Conservation (phyloP, 768 basidiomycete species). For the Amanita polypyramis region DNA sequence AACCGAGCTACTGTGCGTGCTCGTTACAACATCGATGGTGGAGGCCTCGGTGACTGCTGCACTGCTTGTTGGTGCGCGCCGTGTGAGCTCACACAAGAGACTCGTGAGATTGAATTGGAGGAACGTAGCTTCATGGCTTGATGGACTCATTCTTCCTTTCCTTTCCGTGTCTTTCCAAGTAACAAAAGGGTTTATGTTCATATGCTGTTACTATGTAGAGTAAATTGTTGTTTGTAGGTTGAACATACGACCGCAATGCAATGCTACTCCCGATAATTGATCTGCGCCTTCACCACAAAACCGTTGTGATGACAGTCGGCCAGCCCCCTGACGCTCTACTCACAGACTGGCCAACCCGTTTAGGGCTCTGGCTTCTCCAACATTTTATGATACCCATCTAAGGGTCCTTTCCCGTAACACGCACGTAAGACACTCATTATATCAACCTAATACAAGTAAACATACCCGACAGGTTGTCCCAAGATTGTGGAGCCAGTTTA, state of each 20-base stretch:
- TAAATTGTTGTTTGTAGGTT: no score
- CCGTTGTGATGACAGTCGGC: no score
- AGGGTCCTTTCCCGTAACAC: no score
- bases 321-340: no score
- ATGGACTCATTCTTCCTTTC: background rate
- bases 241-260: no score
- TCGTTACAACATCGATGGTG: constrained; percentile 38
- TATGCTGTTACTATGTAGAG: no score
- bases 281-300: no score
- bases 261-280: no score
- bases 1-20: constrained; percentile 27
- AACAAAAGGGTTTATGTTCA: no score
- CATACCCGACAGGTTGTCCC: background rate
- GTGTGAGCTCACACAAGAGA: constrained; percentile 39
- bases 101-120: constrained; percentile 35
- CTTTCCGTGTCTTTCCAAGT: background rate
- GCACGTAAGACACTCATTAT: no score
- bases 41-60: constrained; percentile 29
- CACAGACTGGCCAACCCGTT: no score
- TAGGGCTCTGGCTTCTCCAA: no score
- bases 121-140: constrained; percentile 14
- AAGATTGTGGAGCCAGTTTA: background rate
- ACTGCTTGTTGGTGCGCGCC: constrained; percentile 31
- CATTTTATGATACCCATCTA: background rate
- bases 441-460: background rate